Conservation (phyloP, 257 asterid species). For the Fraxinus cuspidata region DNA sequence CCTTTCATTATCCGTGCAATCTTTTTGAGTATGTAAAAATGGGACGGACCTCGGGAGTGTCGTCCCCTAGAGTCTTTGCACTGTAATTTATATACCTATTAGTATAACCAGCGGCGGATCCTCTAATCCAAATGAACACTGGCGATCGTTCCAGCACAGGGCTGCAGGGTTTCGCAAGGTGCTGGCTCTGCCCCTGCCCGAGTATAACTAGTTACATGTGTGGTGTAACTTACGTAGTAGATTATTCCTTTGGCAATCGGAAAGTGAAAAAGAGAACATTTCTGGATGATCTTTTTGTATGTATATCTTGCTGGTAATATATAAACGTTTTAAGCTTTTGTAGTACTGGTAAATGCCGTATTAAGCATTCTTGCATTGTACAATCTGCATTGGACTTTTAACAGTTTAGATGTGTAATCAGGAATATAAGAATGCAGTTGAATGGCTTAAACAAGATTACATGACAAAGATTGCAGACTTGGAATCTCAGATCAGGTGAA, state of each 20-base stretch:
- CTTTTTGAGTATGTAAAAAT: background rate
- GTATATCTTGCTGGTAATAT: background rate
- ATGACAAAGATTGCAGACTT: conserved; percentile 28
- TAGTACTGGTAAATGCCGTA: background rate
- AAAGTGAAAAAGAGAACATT: background rate
- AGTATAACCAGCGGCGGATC: too few relatives aligned
- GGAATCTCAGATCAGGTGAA: conserved; percentile 40
- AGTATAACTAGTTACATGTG: background rate
- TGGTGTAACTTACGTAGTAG: background rate
- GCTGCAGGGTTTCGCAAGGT: too few relatives aligned
- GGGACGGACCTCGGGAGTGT: background rate
- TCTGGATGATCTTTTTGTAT: background rate
- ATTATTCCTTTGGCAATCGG: background rate
- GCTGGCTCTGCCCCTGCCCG: too few relatives aligned
- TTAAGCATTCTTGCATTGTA: background rate
- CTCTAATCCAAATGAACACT: too few relatives aligned
- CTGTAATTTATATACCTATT: background rate
- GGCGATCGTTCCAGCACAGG: too few relatives aligned
- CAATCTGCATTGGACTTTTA: background rate
- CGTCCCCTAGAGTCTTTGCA: background rate
- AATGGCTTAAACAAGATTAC: conserved; percentile 33
- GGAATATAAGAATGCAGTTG: conserved; percentile 31
- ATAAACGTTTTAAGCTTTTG: background rate
- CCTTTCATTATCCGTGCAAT: background rate
- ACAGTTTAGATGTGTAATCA: conserved; percentile 10